A percentile compares a stretch with the other conserved stretches of the same genome.
phyloP scores from a whole-genome alignment of 1,284 basidiomycete genomes.

The Phlebopus sp. region DNA sequence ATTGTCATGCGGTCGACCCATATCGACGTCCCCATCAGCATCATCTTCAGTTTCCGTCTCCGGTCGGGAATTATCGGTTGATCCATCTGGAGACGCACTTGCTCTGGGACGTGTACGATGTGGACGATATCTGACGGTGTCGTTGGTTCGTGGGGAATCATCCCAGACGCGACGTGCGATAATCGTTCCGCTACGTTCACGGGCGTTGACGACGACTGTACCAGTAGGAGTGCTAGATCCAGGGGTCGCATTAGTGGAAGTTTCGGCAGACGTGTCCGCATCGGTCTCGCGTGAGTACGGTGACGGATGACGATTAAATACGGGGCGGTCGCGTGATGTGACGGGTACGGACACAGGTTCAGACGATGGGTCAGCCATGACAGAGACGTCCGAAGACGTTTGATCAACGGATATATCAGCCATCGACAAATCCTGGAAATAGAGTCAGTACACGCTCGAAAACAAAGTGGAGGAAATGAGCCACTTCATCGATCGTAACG shows the following conservation, averaged over 20 bases:
- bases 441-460: constrained; percentile 7
- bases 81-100: constrained; percentile 49
- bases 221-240: constrained; percentile 59
- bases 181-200: constrained; percentile 74
- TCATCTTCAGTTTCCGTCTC: constrained; percentile 78
- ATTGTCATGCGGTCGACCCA: constrained; percentile 45
- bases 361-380: constrained; percentile 21
- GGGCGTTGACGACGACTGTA: constrained; percentile 48
- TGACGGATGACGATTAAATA: constrained; percentile 21
- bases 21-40: constrained; percentile 55
- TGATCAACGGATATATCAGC: constrained; percentile 18
- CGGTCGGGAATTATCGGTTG: constrained; percentile 55
- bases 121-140: constrained; percentile 31
- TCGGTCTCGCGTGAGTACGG: constrained; percentile 44
- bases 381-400: constrained; percentile 20
- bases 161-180: constrained; percentile 67
- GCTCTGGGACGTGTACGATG: constrained; percentile 32
- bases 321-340: constrained; percentile 17
- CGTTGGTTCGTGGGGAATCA: constrained; percentile 27
- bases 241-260: constrained; percentile 57
- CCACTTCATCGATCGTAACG: constrained; percentile 24
- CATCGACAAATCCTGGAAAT: constrained; percentile 27
- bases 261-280: constrained; percentile 56
- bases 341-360: constrained; percentile 20
- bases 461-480: constrained; percentile 5